Percentiles rank a stretch among this genome's conserved stretches.
Conservation (phyloP, 1,284 basidiomycete genomes). For the Pulveroboletus sp. region DNA sequence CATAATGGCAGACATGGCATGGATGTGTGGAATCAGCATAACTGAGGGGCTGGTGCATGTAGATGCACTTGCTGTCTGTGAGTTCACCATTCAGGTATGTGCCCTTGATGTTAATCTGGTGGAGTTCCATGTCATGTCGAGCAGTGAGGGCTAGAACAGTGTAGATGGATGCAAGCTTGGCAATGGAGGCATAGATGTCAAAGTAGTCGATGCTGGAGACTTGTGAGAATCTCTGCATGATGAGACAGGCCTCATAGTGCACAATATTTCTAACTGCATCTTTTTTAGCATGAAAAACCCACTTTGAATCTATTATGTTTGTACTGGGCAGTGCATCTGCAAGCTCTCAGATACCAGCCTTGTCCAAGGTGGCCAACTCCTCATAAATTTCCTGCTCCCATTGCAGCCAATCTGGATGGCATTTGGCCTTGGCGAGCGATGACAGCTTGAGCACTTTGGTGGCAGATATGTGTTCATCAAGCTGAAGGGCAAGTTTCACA, state of each 20-base stretch:
- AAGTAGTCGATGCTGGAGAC: conserved; percentile 46
- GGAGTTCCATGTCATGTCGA: accelerated
- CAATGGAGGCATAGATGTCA: conserved; percentile 39
- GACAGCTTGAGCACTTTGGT: too few relatives aligned
- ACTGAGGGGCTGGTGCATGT: neutral
- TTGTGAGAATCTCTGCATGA: conserved; percentile 43
- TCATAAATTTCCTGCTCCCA: too few relatives aligned
- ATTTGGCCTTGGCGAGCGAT: too few relatives aligned
- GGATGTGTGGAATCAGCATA: neutral
- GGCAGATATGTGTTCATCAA: too few relatives aligned
- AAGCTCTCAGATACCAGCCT: conserved; percentile 11
- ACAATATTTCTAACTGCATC: conserved; percentile 31
- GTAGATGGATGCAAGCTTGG: conserved; percentile 30
- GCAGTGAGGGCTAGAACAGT: conserved; percentile 23
- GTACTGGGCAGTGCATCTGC: neutral
- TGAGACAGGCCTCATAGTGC: conserved; percentile 41
- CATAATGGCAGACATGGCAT: neutral
- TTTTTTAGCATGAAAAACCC: conserved; percentile 40
- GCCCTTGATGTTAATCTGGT: neutral
- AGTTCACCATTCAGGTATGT: neutral
- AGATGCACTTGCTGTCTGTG: too few relatives aligned
- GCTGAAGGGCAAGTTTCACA: too few relatives aligned
- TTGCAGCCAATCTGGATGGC: too few relatives aligned
- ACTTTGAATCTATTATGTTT: conserved; percentile 28
- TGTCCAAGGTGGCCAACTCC: neutral